phyloP scores from a whole-genome alignment of 345 rosid species.

The Jatropha curcas region DNA sequence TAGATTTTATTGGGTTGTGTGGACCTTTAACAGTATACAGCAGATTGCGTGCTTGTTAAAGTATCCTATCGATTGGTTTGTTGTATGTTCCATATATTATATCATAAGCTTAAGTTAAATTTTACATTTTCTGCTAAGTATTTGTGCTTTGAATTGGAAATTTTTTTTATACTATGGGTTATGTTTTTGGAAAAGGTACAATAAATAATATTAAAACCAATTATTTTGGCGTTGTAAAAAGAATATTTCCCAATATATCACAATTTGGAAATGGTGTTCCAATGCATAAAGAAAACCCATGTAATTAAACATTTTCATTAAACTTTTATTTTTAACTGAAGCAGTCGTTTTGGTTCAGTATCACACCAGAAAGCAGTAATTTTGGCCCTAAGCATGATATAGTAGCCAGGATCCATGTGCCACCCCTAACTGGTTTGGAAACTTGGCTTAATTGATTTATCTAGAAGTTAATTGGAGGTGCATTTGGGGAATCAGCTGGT shows the following conservation, averaged over 20 bases:
- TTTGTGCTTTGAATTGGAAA: background rate
- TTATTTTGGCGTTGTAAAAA: background rate
- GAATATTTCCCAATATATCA: background rate
- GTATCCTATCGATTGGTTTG: background rate
- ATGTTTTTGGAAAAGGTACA: background rate
- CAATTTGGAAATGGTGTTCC: too few relatives aligned
- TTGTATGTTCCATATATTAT: background rate
- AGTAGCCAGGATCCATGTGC: background rate
- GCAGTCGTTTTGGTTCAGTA: background rate
- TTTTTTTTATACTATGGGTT: background rate
- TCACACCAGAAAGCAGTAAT: background rate
- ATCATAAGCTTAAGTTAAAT: background rate
- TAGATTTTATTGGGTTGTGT: background rate
- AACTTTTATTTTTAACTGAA: background rate
- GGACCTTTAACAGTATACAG: background rate
- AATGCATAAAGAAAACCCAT: background rate
- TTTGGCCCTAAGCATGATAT: background rate
- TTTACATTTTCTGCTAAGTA: background rate
- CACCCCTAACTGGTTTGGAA: background rate
- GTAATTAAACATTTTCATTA: background rate
- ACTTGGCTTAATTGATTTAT: background rate
- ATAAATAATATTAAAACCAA: background rate
- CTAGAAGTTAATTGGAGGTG: background rate
- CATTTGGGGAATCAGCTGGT: background rate
- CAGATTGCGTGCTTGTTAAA: background rate